phyloP scores from a whole-genome alignment of 768 basidiomycete species.

The Tylopilus sp. region DNA sequence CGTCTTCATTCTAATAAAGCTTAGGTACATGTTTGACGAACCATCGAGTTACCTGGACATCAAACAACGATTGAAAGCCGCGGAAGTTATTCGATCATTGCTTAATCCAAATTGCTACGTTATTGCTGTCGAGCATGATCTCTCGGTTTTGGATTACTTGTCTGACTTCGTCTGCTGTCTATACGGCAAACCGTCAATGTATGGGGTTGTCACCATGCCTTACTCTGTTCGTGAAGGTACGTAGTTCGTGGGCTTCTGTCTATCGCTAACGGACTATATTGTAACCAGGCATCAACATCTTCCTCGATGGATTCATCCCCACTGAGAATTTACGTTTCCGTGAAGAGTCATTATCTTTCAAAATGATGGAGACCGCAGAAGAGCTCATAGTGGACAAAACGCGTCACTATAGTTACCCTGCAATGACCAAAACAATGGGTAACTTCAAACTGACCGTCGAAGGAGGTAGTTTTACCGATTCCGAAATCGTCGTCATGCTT shows the following conservation, averaged over 20 bases:
- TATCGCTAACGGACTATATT: neutral
- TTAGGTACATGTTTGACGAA: conserved; percentile 98
- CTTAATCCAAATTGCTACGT: conserved; percentile 85
- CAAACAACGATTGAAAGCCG: conserved; percentile 91
- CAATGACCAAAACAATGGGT: conserved; percentile 97
- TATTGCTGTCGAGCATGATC: conserved; percentile 97
- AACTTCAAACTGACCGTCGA: conserved; percentile 94
- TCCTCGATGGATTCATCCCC: conserved; percentile 97
- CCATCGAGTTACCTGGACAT: conserved; percentile 98
- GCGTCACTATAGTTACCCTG: conserved; percentile 84
- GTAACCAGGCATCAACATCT: conserved; percentile 90
- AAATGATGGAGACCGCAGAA: conserved; percentile 95
- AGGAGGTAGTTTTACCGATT: conserved; percentile 91
- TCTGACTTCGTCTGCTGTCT: conserved; percentile 98
- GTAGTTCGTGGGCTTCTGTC: conserved; percentile 12
- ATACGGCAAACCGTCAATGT: conserved; percentile 96
- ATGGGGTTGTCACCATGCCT: conserved; percentile 99
- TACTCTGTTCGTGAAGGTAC: conserved; percentile 95
- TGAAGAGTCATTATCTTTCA: conserved; percentile 92
- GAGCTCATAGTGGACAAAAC: conserved; percentile 86
- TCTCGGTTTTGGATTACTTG: conserved; percentile 96
- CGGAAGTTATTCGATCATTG: conserved; percentile 88
- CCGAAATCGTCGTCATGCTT: conserved; percentile 98
- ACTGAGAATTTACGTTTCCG: conserved; percentile 99
- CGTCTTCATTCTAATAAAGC: conserved; percentile 1